Base-by-base conservation (phyloP, 1,284 basidiomycete species). In the Austropuccinia psidii region DNA sequence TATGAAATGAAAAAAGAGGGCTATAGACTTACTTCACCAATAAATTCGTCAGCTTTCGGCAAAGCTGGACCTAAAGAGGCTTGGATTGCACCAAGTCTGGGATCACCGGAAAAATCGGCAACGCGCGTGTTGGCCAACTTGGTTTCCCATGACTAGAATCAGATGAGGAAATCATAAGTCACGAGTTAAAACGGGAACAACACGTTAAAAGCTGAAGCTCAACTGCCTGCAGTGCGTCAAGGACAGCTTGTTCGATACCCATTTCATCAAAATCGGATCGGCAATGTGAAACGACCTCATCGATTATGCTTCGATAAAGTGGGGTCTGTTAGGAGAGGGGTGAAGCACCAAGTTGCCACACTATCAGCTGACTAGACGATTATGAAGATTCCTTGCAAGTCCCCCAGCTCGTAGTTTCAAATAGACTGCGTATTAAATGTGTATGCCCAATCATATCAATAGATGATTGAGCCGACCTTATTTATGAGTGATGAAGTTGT, bases 201-300 rank as follows among this genome's bases (percentile, higher is more conserved):
- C 54, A 57, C 35, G 7, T 8, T 29, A 50, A 21, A 27, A 35
- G 29, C 17, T 19, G 4, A 15, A 41, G 52, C 69, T 90, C 85
- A 83, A 94, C 92, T 76, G 87, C 85, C 83, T 95, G 91, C 72
- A 98, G 83, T 74, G 91, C 89, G 77, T 88, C 88, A 68, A 98
- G 84, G 69, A 98, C 89, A 43, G 93, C 91, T 81, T 97, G 92
- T 80, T 89, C 86, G 76, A 98, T 90, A 70, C 94, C 95, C 81
- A 91, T 94, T 81, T 96, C 93, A 80, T 98, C 94, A 83, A 98
- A 98, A 82, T 98, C 95, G 81, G 88, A 85, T 82, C 91, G 91
- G 83, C 95, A 91, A 78, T 86, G 85, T 50, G 84, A 83, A 79
- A 98, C 89, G 76, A 98, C 94, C 83, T 97, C 93, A 86, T 97